phyloP scores from a whole-genome alignment of 2,329 filamentous ascomycete genomes.

The Scedosporium boydii region DNA sequence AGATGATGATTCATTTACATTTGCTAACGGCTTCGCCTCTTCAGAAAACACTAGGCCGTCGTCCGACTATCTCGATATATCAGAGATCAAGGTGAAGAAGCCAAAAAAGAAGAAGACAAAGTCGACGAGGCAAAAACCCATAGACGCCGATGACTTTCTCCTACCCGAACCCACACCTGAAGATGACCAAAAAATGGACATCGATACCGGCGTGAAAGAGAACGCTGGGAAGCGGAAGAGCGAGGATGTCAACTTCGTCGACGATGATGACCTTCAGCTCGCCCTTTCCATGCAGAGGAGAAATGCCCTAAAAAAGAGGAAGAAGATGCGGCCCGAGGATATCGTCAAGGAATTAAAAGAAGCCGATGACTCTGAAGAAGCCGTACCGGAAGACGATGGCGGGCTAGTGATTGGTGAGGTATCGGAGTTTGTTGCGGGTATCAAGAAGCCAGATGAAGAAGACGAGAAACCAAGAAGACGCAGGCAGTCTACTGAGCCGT shows the following conservation, averaged over 20 bases:
- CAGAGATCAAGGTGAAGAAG: slow-evolving; percentile 88
- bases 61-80: slow-evolving; percentile 83
- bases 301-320: slow-evolving; percentile 82
- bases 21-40: neutral
- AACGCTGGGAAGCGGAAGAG: slow-evolving; percentile 49
- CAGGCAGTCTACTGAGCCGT: slow-evolving; percentile 21
- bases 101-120: slow-evolving; percentile 89
- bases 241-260: slow-evolving; percentile 62
- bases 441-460: slow-evolving; percentile 54
- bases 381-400: slow-evolving; percentile 25
- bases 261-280: slow-evolving; percentile 88
- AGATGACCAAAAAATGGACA: slow-evolving; percentile 56
- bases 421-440: slow-evolving; percentile 82
- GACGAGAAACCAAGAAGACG: slow-evolving; percentile 42
- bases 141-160: slow-evolving; percentile 53
- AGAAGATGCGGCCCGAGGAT: slow-evolving; percentile 77
- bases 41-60: slow-evolving; percentile 14
- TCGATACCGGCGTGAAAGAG: slow-evolving; percentile 48
- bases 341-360: slow-evolving; percentile 69
- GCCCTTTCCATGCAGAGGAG: slow-evolving; percentile 75
- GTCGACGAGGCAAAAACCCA: slow-evolving; percentile 58
- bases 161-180: slow-evolving; percentile 13
- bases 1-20: neutral
- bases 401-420: slow-evolving; percentile 94
- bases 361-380: slow-evolving; percentile 30